Conservation (phyloP, 768 basidiomycete species). For the Tricholomella constricta region DNA sequence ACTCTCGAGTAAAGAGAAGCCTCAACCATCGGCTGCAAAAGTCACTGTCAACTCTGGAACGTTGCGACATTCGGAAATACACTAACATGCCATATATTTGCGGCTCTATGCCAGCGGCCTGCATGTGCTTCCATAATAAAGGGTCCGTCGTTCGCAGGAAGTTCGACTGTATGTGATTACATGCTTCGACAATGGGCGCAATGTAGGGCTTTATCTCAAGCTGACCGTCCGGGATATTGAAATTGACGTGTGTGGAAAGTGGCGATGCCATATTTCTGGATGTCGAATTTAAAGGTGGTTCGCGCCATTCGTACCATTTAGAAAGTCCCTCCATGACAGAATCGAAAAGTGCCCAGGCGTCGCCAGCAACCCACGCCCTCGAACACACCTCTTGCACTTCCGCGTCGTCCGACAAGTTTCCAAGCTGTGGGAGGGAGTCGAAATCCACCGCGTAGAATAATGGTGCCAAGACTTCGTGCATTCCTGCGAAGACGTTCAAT, state of each 20-base stretch:
- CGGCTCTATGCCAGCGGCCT: conserved; percentile 84
- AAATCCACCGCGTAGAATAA: conserved; percentile 81
- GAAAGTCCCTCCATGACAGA: conserved; percentile 77
- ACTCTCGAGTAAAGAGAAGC: conserved; percentile 91
- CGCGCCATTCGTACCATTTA: conserved; percentile 79
- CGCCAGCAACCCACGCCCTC: conserved; percentile 73
- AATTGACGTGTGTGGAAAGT: conserved; percentile 45
- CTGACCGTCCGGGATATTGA: conserved; percentile 47
- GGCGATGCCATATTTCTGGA: conserved; percentile 26
- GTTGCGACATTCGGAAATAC: neutral
- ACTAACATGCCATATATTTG: conserved; percentile 96
- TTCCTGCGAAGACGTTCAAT: conserved; percentile 51
- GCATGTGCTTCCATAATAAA: conserved; percentile 70
- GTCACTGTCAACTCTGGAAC: conserved; percentile 3
- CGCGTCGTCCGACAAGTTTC: conserved; percentile 31
- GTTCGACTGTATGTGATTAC: conserved; percentile 75
- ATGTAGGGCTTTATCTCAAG: conserved; percentile 64
- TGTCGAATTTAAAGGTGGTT: conserved; percentile 31
- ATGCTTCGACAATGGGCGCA: conserved; percentile 84
- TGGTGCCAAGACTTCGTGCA: conserved; percentile 96
- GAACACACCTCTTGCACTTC: conserved; percentile 64
- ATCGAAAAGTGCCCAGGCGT: conserved; percentile 84
- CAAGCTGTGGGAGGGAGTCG: conserved; percentile 62
- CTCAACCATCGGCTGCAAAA: conserved; percentile 86
- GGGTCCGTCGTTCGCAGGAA: conserved; percentile 81